Percentiles rank a stretch among this genome's conserved stretches.
These are phyloP conservation scores for Mortierella polycephala DNA, from an alignment of 371 early-diverging fungal species.

Conservation along the genomic window DNA sequence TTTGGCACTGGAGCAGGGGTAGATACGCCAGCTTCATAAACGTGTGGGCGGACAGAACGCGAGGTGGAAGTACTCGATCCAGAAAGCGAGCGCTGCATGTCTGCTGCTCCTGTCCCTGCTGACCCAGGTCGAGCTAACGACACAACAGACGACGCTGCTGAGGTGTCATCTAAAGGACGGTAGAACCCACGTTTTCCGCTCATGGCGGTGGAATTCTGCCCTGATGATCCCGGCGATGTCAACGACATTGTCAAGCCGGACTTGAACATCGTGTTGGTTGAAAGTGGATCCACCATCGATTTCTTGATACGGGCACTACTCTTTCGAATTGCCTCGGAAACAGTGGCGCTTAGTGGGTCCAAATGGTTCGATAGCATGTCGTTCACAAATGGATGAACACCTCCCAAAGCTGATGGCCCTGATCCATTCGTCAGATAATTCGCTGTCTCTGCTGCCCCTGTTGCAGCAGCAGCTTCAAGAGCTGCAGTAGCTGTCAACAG, in stretches of 20 bases:
- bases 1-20: background rate
- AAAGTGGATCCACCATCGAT: conserved; percentile 38
- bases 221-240: background rate
- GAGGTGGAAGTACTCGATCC: conserved; percentile 8
- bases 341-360: conserved; percentile 41
- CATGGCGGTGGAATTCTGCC: background rate
- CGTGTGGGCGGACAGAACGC: background rate
- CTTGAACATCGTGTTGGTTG: conserved; percentile 28
- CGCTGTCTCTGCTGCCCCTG: conserved; percentile 7
- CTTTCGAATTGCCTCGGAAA: conserved; percentile 34
- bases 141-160: conserved; percentile 13
- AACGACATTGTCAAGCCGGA: background rate
- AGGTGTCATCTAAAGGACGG: conserved; percentile 2
- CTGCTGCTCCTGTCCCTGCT: background rate
- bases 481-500: conserved; percentile 42
- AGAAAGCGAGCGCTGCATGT: conserved; percentile 14
- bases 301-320: conserved; percentile 41
- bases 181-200: conserved; percentile 5
- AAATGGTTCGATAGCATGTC: conserved; percentile 32
- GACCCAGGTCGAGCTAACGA: conserved; percentile 12
- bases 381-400: conserved; percentile 18
- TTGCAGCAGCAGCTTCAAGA: conserved; percentile 38
- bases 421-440: background rate
- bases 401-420: background rate
- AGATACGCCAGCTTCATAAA: background rate